A percentile compares a stretch with the other conserved stretches of the same genome.
Conservation (phyloP, 192 early-diverging fungal genomes). For the Coemansia nantahalensis region DNA sequence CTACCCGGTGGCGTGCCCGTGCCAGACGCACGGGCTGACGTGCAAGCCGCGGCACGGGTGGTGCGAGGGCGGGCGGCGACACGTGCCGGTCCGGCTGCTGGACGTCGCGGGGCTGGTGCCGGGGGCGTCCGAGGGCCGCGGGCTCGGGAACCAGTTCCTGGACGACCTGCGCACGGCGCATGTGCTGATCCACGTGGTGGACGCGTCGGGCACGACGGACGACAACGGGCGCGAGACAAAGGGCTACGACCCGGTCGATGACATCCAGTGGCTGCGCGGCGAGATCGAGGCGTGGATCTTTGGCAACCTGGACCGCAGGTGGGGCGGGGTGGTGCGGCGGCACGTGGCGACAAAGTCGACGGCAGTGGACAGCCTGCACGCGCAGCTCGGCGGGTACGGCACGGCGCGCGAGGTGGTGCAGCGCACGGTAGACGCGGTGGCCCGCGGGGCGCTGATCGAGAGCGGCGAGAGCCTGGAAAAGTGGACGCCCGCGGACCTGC, state of each 20-base stretch:
- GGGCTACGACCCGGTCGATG: conserved; percentile 80
- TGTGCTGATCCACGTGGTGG: conserved; percentile 80
- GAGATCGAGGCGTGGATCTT: conserved; percentile 78
- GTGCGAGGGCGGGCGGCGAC: conserved; percentile 64
- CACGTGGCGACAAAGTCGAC: conserved; percentile 58
- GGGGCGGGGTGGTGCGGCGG: conserved; percentile 64
- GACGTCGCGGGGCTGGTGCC: conserved; percentile 86
- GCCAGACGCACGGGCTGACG: conserved; percentile 51
- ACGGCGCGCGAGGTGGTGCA: conserved; percentile 24
- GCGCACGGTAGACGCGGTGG: conserved; percentile 23
- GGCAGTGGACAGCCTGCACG: conserved; percentile 42
- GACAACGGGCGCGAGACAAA: conserved; percentile 69
- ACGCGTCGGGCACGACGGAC: conserved; percentile 82
- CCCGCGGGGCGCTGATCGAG: neutral
- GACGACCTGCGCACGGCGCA: conserved; percentile 79
- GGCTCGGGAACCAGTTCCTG: conserved; percentile 77
- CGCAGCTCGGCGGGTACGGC: conserved; percentile 50
- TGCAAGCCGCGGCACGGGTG: conserved; percentile 76
- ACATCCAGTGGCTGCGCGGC: conserved; percentile 75
- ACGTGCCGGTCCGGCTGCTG: conserved; percentile 69
- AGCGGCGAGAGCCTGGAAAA: conserved; percentile 41
- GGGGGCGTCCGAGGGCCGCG: conserved; percentile 71
- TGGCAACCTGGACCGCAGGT: conserved; percentile 68
- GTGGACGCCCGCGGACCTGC: conserved; percentile 64
- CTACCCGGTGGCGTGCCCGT: conserved; percentile 71